Evolutionary conservation across 306 rosid genomes (phyloP).

Genomic region (Chamaecrista fasciculata): DNA sequence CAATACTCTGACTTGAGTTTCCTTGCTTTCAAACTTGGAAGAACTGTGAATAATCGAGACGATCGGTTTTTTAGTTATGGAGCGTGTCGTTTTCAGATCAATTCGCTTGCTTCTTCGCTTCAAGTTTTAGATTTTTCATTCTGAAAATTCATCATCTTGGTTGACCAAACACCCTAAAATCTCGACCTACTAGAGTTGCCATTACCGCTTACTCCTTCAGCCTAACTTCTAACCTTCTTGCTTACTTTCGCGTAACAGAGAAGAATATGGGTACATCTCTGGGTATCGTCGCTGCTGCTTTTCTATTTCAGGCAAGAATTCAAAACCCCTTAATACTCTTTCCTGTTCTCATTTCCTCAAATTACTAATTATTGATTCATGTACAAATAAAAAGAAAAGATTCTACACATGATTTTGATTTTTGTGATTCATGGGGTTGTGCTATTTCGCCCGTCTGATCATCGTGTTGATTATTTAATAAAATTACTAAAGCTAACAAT

Average conservation of each 20-base stretch:
- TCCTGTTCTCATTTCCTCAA: neutral
- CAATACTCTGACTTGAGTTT: no score
- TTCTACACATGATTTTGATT: no score
- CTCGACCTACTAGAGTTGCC: neutral
- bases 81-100: no score
- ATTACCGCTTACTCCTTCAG: neutral
- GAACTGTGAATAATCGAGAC: neutral
- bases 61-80: neutral
- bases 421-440: neutral
- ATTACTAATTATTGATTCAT: neutral
- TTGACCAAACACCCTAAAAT: neutral
- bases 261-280: conserved; percentile 7
- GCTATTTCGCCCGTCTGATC: neutral
- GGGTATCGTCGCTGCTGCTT: conserved; percentile 32
- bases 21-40: neutral
- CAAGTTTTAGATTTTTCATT: neutral
- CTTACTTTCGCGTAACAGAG: neutral
- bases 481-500: neutral
- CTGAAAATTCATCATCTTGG: neutral
- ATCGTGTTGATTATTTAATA: neutral
- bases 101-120: no score
- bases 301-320: conserved; percentile 51
- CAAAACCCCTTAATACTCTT: neutral
- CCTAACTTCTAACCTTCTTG: neutral
- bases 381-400: no score